Evolutionary conservation across 2,329 filamentous ascomycete species (phyloP).

Genomic region (Fusarium sp.): DNA sequence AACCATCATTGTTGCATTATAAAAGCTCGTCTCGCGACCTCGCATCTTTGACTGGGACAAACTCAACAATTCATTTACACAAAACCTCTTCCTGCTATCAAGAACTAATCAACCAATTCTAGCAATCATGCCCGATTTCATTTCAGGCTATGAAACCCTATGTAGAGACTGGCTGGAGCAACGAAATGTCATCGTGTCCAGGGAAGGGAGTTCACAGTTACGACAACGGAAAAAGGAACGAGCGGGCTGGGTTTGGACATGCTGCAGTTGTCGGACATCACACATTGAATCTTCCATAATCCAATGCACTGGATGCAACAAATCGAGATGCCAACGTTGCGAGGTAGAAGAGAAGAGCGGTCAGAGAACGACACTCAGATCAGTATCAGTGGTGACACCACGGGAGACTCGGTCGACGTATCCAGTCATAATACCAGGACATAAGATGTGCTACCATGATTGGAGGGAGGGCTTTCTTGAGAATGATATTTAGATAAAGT

Average conservation of each 20-base stretch:
- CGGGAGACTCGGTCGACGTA: neutral
- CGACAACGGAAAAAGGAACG: neutral
- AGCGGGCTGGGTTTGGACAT: neutral
- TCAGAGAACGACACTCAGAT: too few relatives aligned
- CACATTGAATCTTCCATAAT: too few relatives aligned
- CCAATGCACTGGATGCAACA: neutral
- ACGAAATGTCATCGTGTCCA: neutral
- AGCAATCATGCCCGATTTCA: too few relatives aligned
- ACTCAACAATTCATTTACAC: neutral
- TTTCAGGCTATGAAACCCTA: too few relatives aligned
- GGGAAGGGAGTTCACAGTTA: too few relatives aligned
- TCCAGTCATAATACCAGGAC: neutral
- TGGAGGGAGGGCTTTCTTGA: neutral
- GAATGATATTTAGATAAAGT: neutral
- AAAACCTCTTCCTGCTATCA: neutral
- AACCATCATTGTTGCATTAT: neutral
- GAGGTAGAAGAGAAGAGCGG: neutral
- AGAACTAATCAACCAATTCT: neutral
- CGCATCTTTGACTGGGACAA: neutral
- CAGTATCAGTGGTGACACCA: neutral
- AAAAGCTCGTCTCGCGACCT: neutral
- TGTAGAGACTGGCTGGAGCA: neutral
- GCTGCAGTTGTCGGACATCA: neutral
- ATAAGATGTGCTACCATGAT: neutral
- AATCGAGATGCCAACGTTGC: neutral